A percentile compares a stretch with the other conserved stretches of the same genome.
Evolutionary conservation across 768 basidiomycete genomes (phyloP).

Genomic region (Ramaria rubella): DNA sequence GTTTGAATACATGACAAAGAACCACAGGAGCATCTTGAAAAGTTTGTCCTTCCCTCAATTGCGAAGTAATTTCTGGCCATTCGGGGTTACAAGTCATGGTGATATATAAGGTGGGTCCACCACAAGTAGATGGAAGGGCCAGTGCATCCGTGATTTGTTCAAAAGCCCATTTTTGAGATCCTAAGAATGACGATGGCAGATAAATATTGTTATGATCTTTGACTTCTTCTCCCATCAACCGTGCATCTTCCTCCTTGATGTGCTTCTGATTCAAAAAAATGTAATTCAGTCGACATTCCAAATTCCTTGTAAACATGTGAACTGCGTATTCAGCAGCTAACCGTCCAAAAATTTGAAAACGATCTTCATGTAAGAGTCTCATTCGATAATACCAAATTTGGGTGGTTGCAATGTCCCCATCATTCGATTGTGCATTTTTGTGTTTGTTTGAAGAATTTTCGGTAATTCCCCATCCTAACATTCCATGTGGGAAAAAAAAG

Average conservation of each 20-base stretch:
- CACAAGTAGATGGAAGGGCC: slow-evolving; percentile 25
- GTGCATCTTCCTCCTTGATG: slow-evolving; percentile 22
- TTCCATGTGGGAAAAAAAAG: slow-evolving; percentile 32
- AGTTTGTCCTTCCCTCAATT: slow-evolving; percentile 29
- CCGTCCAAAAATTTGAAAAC: slow-evolving; percentile 30
- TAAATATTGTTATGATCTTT: slow-evolving; percentile 26
- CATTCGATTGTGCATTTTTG: too few species aligned
- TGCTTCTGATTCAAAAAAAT: slow-evolving; percentile 21
- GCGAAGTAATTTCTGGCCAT: slow-evolving; percentile 32
- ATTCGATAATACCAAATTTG: slow-evolving; percentile 30
- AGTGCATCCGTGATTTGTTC: slow-evolving; percentile 35
- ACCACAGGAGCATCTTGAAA: slow-evolving; percentile 30
- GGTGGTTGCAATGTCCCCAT: slow-evolving; percentile 14
- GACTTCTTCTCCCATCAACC: slow-evolving; percentile 24
- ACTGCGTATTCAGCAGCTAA: slow-evolving; percentile 30
- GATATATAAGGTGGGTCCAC: slow-evolving; percentile 31
- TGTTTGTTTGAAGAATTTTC: neutral
- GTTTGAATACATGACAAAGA: slow-evolving; percentile 32
- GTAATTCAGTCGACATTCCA: too few species aligned
- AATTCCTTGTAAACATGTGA: slow-evolving; percentile 33
- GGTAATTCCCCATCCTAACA: slow-evolving; percentile 28
- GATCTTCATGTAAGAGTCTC: slow-evolving; percentile 24
- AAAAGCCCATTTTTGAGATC: too few species aligned
- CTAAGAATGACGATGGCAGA: slow-evolving; percentile 31
- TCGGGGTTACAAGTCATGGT: slow-evolving; percentile 37